Evolutionary conservation across 768 basidiomycete species (phyloP), one percentile per base, ranked within the genome.

Genomic region (Boletus edulis): DNA sequence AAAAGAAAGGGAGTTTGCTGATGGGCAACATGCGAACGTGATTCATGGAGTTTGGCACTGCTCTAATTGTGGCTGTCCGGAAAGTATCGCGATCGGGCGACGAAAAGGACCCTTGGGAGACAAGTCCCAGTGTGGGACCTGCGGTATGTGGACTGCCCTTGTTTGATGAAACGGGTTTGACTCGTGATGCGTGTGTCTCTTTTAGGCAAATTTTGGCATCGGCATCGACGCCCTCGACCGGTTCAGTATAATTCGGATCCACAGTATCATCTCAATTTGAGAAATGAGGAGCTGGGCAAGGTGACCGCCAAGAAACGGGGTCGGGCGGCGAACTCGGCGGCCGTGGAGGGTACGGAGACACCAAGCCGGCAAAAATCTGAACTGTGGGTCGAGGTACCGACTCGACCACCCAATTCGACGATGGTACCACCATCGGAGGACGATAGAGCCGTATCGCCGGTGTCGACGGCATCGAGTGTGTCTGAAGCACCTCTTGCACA

Each of bases 1-100:
- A 20, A 92, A 91, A 69, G 88, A 90, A 69, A 86, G 79, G 65
- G 90, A 90, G 70, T 90, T 85, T 65, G 85, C 85, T 39, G 87
- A 92, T 62, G 87, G 89, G 9, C 89, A 91, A 65, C 90, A 90
- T 63, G 78, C 86, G 38, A 90, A 92, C 67, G 78, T 82, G 62
- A 87, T 94, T 66, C 76, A 94, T 60, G 92, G 91, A 1, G 79
- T 90, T 5, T 97, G 94, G 94, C 91, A 94, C 73, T 98, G 94
- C 67, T 93, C 91, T 18, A 96, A 94, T 65, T 97, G 92, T 63
- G 94, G 94, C 6, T 90, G 90, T 67, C 94, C 94, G 0, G 93
- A 92, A 66, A 83, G 75, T 62, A 85, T 96, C 54, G 91, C 92
- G 3, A 75, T 93, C 41, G 94, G 94, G 3, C 76, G 91, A 57